These are phyloP conservation scores for Chlorella sorokiniana DNA, from an alignment of 139 green algal genomes.

Conservation along the genomic window DNA sequence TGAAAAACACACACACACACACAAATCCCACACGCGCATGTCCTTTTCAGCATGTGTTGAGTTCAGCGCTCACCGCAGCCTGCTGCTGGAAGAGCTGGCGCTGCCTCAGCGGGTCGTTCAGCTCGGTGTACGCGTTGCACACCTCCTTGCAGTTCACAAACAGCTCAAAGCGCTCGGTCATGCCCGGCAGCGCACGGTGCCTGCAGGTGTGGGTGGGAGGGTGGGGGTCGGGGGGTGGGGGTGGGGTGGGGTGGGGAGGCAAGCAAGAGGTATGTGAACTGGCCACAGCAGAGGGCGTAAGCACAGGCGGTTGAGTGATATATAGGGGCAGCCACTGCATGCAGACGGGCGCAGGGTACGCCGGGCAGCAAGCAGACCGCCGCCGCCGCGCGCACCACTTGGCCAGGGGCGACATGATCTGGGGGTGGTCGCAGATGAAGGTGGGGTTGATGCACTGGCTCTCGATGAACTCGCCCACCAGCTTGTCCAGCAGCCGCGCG, in stretches of 20 bases:
- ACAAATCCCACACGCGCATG: not conserved
- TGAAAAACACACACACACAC: not conserved
- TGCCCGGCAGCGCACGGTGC: conserved; percentile 76
- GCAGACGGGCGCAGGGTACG: not conserved
- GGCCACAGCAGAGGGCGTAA: not conserved
- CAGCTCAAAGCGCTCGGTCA: conserved; percentile 99
- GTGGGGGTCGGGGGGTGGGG: not conserved
- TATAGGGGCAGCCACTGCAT: not conserved
- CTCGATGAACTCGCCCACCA: conserved; percentile 98
- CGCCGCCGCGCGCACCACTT: conserved; percentile 79
- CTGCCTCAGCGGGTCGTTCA: conserved; percentile 98
- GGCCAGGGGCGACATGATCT: conserved; percentile 98
- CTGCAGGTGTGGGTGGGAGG: conserved; percentile 41
- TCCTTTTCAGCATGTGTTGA: too few relatives aligned
- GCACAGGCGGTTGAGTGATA: not conserved
- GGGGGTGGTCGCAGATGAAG: conserved; percentile 99
- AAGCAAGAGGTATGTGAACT: not conserved
- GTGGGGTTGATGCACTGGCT: conserved; percentile 89
- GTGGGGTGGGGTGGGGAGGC: not conserved
- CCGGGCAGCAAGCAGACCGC: not conserved
- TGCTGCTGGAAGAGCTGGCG: conserved; percentile 95
- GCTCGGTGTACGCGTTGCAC: conserved; percentile 99
- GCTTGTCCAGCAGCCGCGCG: conserved; percentile 95
- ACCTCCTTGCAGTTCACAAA: conserved; percentile 98
- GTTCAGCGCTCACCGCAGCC: conserved; percentile 38